Percentiles rank a stretch among this genome's conserved stretches.
Conservation (phyloP, 441 rosid genomes). For the Croton laevigatus region DNA sequence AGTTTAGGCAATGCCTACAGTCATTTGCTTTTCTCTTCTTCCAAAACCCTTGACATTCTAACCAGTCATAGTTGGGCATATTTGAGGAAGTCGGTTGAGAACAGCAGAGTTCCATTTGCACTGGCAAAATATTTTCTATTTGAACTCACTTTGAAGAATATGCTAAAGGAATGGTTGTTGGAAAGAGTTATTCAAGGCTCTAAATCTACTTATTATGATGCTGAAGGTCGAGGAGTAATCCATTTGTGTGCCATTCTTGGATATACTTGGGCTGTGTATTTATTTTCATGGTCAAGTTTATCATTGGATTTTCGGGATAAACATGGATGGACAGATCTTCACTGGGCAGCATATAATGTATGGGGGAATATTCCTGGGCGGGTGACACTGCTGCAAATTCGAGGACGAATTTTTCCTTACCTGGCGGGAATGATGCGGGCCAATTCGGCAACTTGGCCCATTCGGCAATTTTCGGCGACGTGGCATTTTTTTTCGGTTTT, state of each 20-base stretch:
- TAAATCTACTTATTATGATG: constrained; percentile 67
- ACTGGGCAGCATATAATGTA: constrained; percentile 93
- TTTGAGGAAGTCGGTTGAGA: constrained; percentile 63
- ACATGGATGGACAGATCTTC: constrained; percentile 98
- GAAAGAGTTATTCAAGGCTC: constrained; percentile 72
- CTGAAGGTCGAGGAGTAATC: constrained; percentile 82
- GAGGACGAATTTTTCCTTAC: too few species aligned
- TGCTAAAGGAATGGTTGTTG: constrained; percentile 83
- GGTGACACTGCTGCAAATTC: too few species aligned
- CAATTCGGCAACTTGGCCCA: too few species aligned
- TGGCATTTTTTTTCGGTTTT: too few species aligned
- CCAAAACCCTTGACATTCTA: constrained; percentile 48
- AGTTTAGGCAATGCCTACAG: constrained; percentile 29
- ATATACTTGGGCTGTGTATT: constrained; percentile 79
- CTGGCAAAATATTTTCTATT: constrained; percentile 70
- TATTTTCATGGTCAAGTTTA: constrained; percentile 71
- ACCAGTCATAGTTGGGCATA: constrained; percentile 63
- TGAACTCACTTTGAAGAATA: constrained; percentile 73
- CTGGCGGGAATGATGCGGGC: too few species aligned
- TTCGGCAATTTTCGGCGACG: too few species aligned
- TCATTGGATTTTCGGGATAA: constrained; percentile 90
- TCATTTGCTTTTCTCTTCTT: constrained; percentile 51
- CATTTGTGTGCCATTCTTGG: constrained; percentile 93
- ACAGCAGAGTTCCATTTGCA: constrained; percentile 39
- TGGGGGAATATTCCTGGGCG: too few species aligned